phyloP scores from a whole-genome alignment of 2,329 filamentous ascomycete genomes.

The Colletotrichum trifolii region DNA sequence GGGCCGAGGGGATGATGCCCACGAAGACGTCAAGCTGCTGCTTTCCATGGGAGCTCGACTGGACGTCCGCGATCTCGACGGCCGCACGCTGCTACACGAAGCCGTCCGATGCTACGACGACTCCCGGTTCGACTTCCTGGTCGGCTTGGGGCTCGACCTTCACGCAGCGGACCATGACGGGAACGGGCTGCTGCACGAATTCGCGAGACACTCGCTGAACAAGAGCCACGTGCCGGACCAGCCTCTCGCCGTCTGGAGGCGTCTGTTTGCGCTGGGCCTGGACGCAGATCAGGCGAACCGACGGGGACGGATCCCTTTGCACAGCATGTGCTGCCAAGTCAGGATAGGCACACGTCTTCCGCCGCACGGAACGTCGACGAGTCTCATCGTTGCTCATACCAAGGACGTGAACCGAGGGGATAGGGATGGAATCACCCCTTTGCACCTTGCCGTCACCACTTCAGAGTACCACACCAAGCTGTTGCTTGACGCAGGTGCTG shows the following conservation, averaged over 20 bases:
- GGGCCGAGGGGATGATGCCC: background rate
- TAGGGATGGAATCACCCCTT: conserved; percentile 37
- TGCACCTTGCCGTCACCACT: conserved; percentile 41
- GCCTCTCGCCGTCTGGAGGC: conserved; percentile 28
- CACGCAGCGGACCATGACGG: conserved; percentile 37
- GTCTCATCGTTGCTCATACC: conserved; percentile 35
- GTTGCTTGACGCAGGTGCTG: conserved; percentile 50
- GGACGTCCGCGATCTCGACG: conserved; percentile 31
- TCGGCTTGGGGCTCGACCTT: conserved; percentile 25
- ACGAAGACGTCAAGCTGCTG: conserved; percentile 21
- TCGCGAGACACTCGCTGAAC: conserved; percentile 1
- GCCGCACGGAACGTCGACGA: conserved; percentile 17
- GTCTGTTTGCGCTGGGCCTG: conserved; percentile 33
- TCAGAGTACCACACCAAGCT: conserved; percentile 39
- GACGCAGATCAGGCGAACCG: conserved; percentile 37
- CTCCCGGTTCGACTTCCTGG: conserved; percentile 22
- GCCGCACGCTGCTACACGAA: conserved; percentile 39
- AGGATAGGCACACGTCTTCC: background rate
- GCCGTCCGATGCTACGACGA: conserved; percentile 2
- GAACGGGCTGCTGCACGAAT: conserved; percentile 41
- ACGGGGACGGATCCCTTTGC: conserved; percentile 39
- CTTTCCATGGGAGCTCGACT: conserved; percentile 35
- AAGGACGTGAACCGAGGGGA: conserved; percentile 6
- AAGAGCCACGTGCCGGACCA: background rate
- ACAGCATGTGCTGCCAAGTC: conserved; percentile 36